Evolutionary conservation across 148 eudicot species (phyloP).

Genomic region (Diospyros lotus): DNA sequence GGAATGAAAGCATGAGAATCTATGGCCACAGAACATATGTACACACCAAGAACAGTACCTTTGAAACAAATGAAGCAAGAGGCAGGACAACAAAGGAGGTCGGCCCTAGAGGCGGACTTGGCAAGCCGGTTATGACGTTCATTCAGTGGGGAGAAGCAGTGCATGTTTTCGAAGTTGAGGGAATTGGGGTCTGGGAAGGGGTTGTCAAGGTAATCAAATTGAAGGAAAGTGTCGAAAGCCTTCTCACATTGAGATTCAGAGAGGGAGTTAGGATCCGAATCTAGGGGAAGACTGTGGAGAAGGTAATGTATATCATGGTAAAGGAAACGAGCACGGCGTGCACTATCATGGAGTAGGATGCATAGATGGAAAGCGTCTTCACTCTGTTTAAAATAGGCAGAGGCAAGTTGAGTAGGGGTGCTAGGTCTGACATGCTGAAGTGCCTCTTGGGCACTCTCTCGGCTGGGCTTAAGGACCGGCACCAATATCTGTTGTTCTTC

Average conservation of each 20-base stretch:
- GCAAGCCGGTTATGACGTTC: conserved; percentile 41
- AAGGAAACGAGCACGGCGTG: conserved; percentile 39
- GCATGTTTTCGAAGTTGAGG: conserved; percentile 47
- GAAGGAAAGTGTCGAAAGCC: conserved; percentile 47
- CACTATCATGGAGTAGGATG: conserved; percentile 40
- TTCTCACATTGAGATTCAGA: conserved; percentile 47
- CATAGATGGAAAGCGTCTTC: conserved; percentile 56
- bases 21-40: conserved; percentile 44
- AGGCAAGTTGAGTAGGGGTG: conserved; percentile 49
- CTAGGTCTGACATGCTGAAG: conserved; percentile 34
- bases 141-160: conserved; percentile 54
- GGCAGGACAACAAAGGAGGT: conserved; percentile 35
- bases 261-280: conserved; percentile 38
- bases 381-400: conserved; percentile 62
- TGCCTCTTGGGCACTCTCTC: conserved; percentile 42
- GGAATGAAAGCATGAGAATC: conserved; percentile 58
- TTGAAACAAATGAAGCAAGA: conserved; percentile 51
- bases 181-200: conserved; percentile 65
- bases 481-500: conserved; percentile 28
- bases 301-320: conserved; percentile 49
- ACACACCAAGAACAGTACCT: conserved; percentile 51
- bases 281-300: conserved; percentile 47
- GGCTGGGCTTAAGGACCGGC: conserved; percentile 65
- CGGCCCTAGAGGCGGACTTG: conserved; percentile 45
- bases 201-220: conserved; percentile 51